A percentile compares a stretch with the other conserved stretches of the same genome.
These are phyloP conservation scores for Dentipellis sp. DNA, from an alignment of 768 basidiomycete species.

Conservation along the genomic window DNA sequence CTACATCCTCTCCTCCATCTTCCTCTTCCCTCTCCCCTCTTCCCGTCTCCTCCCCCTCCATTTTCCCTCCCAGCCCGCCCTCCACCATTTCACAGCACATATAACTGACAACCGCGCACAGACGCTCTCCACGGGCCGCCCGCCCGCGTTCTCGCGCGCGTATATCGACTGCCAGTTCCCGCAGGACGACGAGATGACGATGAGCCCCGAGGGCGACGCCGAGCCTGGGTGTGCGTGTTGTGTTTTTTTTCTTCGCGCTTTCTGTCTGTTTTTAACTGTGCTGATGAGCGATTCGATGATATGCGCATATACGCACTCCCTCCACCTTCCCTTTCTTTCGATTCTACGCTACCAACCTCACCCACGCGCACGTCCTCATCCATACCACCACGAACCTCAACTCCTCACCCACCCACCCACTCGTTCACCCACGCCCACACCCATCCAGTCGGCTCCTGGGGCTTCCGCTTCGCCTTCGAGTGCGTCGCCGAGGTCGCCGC, in stretches of 20 bases:
- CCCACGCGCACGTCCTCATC: too few relatives aligned
- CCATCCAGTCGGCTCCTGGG: slow-evolving; percentile 46
- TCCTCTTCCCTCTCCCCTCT: too few relatives aligned
- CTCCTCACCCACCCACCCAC: not conserved
- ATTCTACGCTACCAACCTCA: too few relatives aligned
- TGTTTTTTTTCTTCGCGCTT: not conserved
- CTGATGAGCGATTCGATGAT: too few relatives aligned
- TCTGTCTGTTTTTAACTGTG: too few relatives aligned
- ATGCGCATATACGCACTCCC: too few relatives aligned
- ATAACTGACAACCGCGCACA: slow-evolving; percentile 18
- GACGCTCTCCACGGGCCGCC: slow-evolving; percentile 64
- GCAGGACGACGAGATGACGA: slow-evolving; percentile 22
- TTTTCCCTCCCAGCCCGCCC: too few relatives aligned
- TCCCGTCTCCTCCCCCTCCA: not conserved
- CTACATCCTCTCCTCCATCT: not conserved
- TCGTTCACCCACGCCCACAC: too few relatives aligned
- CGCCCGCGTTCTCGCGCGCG: slow-evolving; percentile 55
- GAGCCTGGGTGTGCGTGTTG: slow-evolving; percentile 13
- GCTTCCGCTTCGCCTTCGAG: slow-evolving; percentile 54
- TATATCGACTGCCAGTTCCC: slow-evolving; percentile 65
- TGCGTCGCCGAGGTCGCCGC: slow-evolving; percentile 56
- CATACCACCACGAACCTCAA: too few relatives aligned
- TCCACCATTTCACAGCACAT: not conserved
- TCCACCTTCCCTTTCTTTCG: too few relatives aligned
- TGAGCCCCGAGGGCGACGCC: slow-evolving; percentile 18